Evolutionary conservation across 805 yeast genomes (phyloP).

Genomic region (Suhomyces faveliae): DNA sequence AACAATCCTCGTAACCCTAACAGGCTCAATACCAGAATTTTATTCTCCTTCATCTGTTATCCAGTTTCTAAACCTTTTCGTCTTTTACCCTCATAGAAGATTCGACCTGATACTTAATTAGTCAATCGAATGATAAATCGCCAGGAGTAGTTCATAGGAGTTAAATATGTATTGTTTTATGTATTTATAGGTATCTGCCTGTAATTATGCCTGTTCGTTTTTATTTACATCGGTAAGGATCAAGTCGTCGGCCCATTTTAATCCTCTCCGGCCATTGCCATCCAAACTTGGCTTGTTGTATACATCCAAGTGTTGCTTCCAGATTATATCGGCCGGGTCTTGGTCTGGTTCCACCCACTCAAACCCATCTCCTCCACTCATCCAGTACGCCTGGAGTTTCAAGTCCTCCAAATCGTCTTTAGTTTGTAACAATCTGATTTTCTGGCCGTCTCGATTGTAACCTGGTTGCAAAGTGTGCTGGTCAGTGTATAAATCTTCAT

Average conservation of each 20-base stretch:
- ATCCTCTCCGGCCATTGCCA: slow-evolving; percentile 15
- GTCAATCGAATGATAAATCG: too few species aligned
- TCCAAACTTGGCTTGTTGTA: slow-evolving; percentile 19
- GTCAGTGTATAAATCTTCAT: slow-evolving; percentile 20
- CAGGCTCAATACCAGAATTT: too few species aligned
- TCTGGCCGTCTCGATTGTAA: slow-evolving; percentile 35
- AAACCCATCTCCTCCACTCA: slow-evolving; percentile 80
- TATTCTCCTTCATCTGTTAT: too few species aligned
- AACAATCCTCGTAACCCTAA: too few species aligned
- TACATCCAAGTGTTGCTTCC: slow-evolving; percentile 32
- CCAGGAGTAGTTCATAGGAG: too few species aligned
- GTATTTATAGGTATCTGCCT: too few species aligned
- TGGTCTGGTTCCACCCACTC: slow-evolving; percentile 90
- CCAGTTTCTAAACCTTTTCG: too few species aligned
- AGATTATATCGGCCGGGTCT: slow-evolving; percentile 72
- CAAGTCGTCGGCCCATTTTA: slow-evolving; percentile 44
- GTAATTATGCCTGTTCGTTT: too few species aligned
- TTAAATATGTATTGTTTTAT: too few species aligned
- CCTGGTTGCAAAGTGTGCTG: slow-evolving; percentile 35
- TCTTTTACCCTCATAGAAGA: too few species aligned
- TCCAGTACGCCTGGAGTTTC: slow-evolving; percentile 80
- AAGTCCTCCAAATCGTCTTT: slow-evolving; percentile 59
- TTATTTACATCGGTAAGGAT: slow-evolving; percentile 11
- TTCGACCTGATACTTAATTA: too few species aligned
- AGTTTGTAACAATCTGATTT: slow-evolving; percentile 37